Evolutionary conservation across 768 basidiomycete species (phyloP).

Genomic region (Russula compacta): DNA sequence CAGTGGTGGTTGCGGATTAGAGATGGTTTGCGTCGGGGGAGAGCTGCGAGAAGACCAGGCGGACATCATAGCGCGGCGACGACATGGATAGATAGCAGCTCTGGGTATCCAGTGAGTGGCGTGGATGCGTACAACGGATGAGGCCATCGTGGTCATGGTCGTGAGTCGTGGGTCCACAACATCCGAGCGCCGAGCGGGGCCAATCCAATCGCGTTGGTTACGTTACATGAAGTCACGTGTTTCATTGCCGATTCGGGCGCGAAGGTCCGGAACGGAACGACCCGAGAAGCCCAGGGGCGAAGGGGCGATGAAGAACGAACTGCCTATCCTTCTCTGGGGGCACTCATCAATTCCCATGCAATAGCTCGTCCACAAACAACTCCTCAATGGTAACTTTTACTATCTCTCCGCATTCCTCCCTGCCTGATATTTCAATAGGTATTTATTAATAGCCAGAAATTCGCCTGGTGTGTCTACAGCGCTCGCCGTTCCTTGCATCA

Average conservation of each 20-base stretch:
- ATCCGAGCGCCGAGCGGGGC: no score
- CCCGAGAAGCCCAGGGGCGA: no score
- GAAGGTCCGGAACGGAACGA: no score
- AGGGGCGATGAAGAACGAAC: no score
- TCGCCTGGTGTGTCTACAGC: conserved; percentile 15
- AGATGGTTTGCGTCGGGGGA: conserved; percentile 21
- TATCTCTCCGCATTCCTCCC: not conserved
- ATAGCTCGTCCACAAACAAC: not conserved
- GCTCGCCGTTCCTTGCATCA: not conserved
- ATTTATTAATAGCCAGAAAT: conserved; percentile 20
- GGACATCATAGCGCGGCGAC: conserved; percentile 60
- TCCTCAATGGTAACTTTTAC: conserved; percentile 4
- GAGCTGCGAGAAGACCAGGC: conserved; percentile 38
- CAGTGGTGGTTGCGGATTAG: conserved; percentile 20
- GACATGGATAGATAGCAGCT: conserved; percentile 19
- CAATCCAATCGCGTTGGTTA: not conserved
- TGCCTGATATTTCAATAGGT: not conserved
- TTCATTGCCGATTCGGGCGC: not conserved
- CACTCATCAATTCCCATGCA: not conserved
- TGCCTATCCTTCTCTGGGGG: not conserved
- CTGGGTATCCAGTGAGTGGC: conserved; percentile 7
- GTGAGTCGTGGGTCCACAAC: no score
- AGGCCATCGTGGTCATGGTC: not conserved
- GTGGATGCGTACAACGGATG: conserved; percentile 10
- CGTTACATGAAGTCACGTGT: not conserved